Evolutionary conservation across 1,284 basidiomycete species (phyloP), one percentile per base, ranked within the genome.

Genomic region (Ganoderma meredithae): DNA sequence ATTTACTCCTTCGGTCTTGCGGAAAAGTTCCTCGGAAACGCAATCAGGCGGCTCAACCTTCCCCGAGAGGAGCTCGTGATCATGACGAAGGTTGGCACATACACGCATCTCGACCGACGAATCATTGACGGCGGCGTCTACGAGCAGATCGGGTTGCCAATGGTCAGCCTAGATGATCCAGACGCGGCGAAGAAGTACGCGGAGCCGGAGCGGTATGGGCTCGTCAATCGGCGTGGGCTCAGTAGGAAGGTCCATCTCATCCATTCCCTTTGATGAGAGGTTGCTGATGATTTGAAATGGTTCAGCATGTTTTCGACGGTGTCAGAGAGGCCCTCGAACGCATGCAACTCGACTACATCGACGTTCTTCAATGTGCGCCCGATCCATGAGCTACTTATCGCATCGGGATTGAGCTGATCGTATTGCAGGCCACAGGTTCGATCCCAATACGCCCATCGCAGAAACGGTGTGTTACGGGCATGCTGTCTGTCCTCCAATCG

Each of bases 41-140:
- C 92, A 1, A 91, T 96, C 80, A 92, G 91, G 74, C 75, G 90
- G 71, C 83, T 88, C 69, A 80, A 90, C 36, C 83, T 95, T 19
- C 91, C 91, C 19, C 86, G 94, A 10, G 89, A 90, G 27, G 89
- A 91, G 73, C 88, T 95, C 31, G 92, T 95, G 17, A 86, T 95
- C 40, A 83, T 95, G 82, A 94, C 92, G 43, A 95, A 95, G 81
- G 89, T 88, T 17, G 1, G 40, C 15, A 9, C 41, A 8, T 49
- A 43, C 47, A 22, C 33, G 3, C 43, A 41, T 36, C 36, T 9
- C 27, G 31, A 31, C 31, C 31, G 31, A 31, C 5, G 31, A 31
- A 31, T 31, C 31, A 31, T 31, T 31, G 31, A 31, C 31, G 31
- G 31, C 31, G 31, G 31, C 3, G 31, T 5, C 2, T 52, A 39